These are phyloP conservation scores for Pythium diclinum DNA, from an alignment of 352 stramenopile species.

Conservation along the genomic window DNA sequence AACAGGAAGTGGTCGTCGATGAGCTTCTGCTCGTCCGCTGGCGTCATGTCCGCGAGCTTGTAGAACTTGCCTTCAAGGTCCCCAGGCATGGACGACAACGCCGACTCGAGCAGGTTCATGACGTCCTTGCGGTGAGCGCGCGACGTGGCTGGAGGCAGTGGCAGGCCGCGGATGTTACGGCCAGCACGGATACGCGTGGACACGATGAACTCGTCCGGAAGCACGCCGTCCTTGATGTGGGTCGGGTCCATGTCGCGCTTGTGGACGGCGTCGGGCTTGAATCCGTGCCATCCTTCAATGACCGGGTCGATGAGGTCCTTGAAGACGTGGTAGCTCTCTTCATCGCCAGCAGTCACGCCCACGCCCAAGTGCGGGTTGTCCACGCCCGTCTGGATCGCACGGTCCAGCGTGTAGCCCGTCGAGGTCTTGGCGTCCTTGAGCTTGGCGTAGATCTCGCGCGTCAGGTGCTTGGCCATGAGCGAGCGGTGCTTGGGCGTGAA, in stretches of 20 bases:
- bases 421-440: conserved; percentile 63
- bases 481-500: conserved; percentile 74
- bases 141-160: conserved; percentile 76
- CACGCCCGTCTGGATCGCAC: conserved; percentile 71
- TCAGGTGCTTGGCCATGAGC: conserved; percentile 68
- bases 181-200: conserved; percentile 81
- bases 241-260: conserved; percentile 70
- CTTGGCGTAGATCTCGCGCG: conserved; percentile 65
- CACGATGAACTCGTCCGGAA: conserved; percentile 71
- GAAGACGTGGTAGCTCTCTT: conserved; percentile 73
- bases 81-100: conserved; percentile 66
- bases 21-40: conserved; percentile 74
- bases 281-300: conserved; percentile 68
- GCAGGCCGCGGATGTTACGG: conserved; percentile 79
- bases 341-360: conserved; percentile 54
- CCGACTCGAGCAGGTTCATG: conserved; percentile 78
- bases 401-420: conserved; percentile 70
- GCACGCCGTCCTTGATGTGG: conserved; percentile 59
- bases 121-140: conserved; percentile 82
- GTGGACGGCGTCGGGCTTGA: conserved; percentile 55
- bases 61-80: conserved; percentile 81
- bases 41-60: conserved; percentile 68
- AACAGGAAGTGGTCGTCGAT: conserved; percentile 81
- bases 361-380: conserved; percentile 76
- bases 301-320: conserved; percentile 74